Evolutionary conservation across 75 land plant species (phyloP).

Genomic region (Chamaecyparis obtusa): DNA sequence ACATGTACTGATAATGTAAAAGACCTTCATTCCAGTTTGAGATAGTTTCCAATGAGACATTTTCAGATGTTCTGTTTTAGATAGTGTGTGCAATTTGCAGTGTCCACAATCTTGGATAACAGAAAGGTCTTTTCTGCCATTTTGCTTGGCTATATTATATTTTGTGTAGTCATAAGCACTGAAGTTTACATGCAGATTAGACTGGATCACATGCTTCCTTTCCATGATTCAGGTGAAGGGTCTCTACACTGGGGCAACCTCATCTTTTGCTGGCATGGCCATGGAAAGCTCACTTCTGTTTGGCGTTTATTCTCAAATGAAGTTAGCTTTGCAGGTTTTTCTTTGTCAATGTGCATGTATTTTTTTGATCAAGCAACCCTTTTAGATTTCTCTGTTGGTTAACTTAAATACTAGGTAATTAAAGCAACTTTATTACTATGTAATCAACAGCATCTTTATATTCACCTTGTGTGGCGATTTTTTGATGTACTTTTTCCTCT

Average conservation of each 20-base stretch:
- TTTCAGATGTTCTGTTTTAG: background rate
- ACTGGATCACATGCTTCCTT: background rate
- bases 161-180: background rate
- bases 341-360: background rate
- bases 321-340: slow-evolving; percentile 74
- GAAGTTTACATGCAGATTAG: background rate
- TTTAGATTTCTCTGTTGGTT: background rate
- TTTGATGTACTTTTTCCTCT: background rate
- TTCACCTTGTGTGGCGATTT: slow-evolving; percentile 1
- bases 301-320: slow-evolving; percentile 87
- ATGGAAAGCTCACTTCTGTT: slow-evolving; percentile 91
- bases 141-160: background rate
- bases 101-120: slow-evolving; percentile 1
- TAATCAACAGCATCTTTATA: background rate
- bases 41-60: background rate
- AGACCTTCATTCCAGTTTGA: background rate
- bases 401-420: background rate
- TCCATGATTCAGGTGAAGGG: slow-evolving; percentile 66
- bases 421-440: background rate
- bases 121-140: background rate
- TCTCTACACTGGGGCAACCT: slow-evolving; percentile 90
- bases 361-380: background rate
- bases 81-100: background rate
- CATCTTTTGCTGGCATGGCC: slow-evolving; percentile 91
- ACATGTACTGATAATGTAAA: background rate